Evolutionary conservation across 164 flowering plant genomes (phyloP), one percentile per base, ranked within the genome.

Genomic region (Magnolia officinalis): DNA sequence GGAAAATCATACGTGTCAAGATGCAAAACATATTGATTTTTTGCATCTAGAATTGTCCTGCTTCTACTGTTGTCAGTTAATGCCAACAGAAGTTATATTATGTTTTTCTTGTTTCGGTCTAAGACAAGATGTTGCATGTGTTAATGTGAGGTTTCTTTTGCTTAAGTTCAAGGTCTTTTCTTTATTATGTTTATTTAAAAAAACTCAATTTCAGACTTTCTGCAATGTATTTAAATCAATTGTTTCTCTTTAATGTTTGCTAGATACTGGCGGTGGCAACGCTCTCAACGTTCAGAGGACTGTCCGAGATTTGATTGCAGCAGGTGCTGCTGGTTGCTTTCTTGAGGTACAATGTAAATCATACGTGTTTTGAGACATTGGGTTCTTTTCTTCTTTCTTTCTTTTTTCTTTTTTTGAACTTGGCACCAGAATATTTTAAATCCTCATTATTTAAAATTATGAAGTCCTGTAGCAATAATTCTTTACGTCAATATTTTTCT

Each of bases 191-290:
- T 21, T 63, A n/a, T 18, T 61, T 64, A 64, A 21, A 2, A n/a
- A n/a, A 18, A 8, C 67, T 64, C 19, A n/a, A n/a, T 64, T 64
- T 64, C 23, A 13, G 23, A n/a, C 67, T 64, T 64, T 4, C 67
- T 64, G 67, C 2, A 20, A 13, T 64, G 67, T 59, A 59, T 64
- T 21, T 18, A 19, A 18, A 20, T 20, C 26, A 11, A 21, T 18
- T 21, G 67, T 21, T 64, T 20, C 19, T n/a, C 9, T 18, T n/a
- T 21, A 19, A 69, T 16, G 21, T 69, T 24, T 29, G 26, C 23
- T 58, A 82, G 84, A 82, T 67, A 82, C 84, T 5, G 84, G 84
- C 72, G 84, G 84, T 55, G 84, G 84, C 51, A 78, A 78, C 68
- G 82, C 82, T 77, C 80, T 82, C 65, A 82, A 82, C 37, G 81